phyloP scores from a whole-genome alignment of 2,329 filamentous ascomycete genomes.

The Davidsoniella australis region DNA sequence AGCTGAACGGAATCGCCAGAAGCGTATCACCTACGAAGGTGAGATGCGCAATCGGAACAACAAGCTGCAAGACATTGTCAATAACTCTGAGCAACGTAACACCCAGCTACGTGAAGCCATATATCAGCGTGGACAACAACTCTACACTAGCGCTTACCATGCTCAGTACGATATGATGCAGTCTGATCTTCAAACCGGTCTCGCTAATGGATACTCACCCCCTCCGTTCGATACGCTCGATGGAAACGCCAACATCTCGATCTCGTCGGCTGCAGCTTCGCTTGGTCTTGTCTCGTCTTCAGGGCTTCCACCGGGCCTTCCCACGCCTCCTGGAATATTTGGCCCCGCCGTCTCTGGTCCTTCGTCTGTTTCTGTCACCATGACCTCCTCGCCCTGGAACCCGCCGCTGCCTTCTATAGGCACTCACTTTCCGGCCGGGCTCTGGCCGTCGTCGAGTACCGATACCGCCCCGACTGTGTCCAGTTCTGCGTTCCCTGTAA shows the following conservation, averaged over 20 bases:
- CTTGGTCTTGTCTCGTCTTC: not conserved
- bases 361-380: not conserved
- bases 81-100: slow-evolving; percentile 21
- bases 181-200: slow-evolving; percentile 10
- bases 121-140: slow-evolving; percentile 20
- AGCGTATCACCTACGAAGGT: slow-evolving; percentile 29
- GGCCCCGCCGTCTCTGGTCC: not conserved
- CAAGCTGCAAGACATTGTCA: slow-evolving; percentile 25
- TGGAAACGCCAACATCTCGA: no score
- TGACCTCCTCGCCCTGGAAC: slow-evolving; percentile 18
- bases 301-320: not conserved
- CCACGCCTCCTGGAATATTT: not conserved
- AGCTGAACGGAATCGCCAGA: slow-evolving; percentile 40
- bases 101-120: slow-evolving; percentile 25
- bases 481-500: not conserved
- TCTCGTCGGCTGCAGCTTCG: not conserved
- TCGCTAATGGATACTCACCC: not conserved
- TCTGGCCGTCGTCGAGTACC: slow-evolving; percentile 19
- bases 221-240: slow-evolving; percentile 2
- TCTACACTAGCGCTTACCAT: slow-evolving; percentile 14
- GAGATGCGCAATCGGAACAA: slow-evolving; percentile 30
- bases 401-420: slow-evolving; percentile 19
- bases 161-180: not conserved
- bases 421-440: slow-evolving; percentile 21
- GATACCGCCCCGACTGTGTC: not conserved